Evolutionary conservation across 495 filamentous ascomycete genomes (phyloP).

Genomic region (Penicillium verhagenii): DNA sequence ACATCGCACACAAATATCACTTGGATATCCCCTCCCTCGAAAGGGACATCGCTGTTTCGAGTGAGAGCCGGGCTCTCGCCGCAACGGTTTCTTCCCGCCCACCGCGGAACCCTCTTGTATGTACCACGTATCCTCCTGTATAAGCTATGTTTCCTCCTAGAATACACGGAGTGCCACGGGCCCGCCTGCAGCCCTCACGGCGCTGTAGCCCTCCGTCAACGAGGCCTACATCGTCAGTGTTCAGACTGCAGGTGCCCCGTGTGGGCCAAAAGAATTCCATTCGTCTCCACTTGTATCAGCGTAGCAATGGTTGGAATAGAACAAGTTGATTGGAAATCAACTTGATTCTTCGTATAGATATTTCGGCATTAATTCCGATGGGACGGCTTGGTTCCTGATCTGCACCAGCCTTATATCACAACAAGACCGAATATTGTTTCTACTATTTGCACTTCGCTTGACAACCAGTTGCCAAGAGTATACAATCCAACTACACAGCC

Average conservation of each 20-base stretch:
- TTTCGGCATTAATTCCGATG: not conserved
- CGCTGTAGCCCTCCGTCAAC: conserved; percentile 7
- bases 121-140: no score
- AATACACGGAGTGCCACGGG: conserved; percentile 4
- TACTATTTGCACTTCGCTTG: not conserved
- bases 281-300: no score
- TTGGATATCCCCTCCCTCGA: conserved; percentile 1
- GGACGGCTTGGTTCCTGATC: not conserved
- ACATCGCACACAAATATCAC: conserved; percentile 8
- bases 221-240: conserved; percentile 4
- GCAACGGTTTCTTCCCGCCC: conserved; percentile 4
- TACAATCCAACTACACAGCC: no score
- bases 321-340: no score
- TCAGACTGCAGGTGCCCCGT: conserved; percentile 11
- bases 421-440: not conserved
- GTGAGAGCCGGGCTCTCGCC: conserved; percentile 5
- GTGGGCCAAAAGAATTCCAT: conserved; percentile 5
- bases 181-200: conserved; percentile 3
- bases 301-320: no score
- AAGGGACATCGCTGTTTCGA: conserved; percentile 6
- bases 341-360: no score
- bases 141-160: conserved; percentile 23
- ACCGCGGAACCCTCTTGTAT: no score
- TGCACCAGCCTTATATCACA: not conserved
- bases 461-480: not conserved